phyloP scores from a whole-genome alignment of 1,284 basidiomycete genomes.

The Apiotrichum laibachii region DNA sequence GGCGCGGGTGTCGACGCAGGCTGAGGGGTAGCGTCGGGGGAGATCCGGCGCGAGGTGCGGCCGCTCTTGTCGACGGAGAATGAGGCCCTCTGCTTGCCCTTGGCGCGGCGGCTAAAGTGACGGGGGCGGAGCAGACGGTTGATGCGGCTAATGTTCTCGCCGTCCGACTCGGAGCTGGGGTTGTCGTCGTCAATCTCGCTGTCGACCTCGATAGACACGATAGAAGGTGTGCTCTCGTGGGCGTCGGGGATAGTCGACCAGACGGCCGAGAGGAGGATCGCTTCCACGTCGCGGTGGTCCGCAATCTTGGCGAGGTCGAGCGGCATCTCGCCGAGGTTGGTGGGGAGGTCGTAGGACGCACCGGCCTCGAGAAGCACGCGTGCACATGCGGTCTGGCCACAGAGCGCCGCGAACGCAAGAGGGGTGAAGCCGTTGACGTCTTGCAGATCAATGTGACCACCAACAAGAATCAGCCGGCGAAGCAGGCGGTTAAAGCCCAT shows the following conservation, averaged over 20 bases:
- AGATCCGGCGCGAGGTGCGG: slow-evolving; percentile 3
- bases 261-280: slow-evolving; percentile 47
- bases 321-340: slow-evolving; percentile 73
- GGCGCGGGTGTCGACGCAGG: slow-evolving; percentile 14
- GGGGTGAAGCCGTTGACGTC: slow-evolving; percentile 90
- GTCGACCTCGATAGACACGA: slow-evolving; percentile 10
- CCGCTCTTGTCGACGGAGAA: neutral
- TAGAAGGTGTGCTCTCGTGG: slow-evolving; percentile 7
- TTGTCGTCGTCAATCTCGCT: slow-evolving; percentile 50
- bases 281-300: slow-evolving; percentile 55
- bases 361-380: slow-evolving; percentile 70
- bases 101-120: slow-evolving; percentile 8
- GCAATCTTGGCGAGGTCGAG: slow-evolving; percentile 68
- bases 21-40: slow-evolving; percentile 7
- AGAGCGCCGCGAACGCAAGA: slow-evolving; percentile 78
- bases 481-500: slow-evolving; percentile 74
- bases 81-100: slow-evolving; percentile 21
- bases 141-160: slow-evolving; percentile 18
- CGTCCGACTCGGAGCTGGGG: slow-evolving; percentile 41
- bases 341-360: slow-evolving; percentile 73
- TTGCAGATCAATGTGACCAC: slow-evolving; percentile 74
- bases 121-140: slow-evolving; percentile 14
- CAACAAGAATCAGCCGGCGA: slow-evolving; percentile 67
- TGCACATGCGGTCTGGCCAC: slow-evolving; percentile 65
- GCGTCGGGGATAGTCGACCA: slow-evolving; percentile 35